Conservation (phyloP, 441 rosid species). For the Biscutella auriculata region DNA sequence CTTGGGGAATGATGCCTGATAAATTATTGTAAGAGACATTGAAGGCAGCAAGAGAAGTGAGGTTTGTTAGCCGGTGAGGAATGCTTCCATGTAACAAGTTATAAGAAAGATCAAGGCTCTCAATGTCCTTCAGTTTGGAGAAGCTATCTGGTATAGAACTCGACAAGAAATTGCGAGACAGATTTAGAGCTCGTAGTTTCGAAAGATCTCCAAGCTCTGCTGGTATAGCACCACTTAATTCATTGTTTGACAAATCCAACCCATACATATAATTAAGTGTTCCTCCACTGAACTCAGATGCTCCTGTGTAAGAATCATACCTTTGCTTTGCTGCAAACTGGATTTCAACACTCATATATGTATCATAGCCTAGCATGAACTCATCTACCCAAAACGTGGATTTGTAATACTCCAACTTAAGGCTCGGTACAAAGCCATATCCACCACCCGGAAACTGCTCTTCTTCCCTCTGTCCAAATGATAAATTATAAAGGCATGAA, state of each 20-base stretch:
- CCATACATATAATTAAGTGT: background rate
- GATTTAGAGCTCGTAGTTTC: background rate
- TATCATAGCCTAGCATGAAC: background rate
- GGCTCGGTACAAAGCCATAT: too few relatives aligned
- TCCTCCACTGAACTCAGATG: background rate
- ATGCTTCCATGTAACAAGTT: constrained; percentile 3
- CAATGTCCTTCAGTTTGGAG: background rate
- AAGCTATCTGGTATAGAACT: too few relatives aligned
- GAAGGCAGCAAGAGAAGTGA: background rate
- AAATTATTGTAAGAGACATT: constrained; percentile 8
- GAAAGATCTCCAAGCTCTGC: background rate
- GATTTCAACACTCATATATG: background rate
- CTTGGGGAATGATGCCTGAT: background rate
- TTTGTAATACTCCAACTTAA: background rate
- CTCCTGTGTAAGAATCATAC: background rate
- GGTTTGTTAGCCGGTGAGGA: background rate
- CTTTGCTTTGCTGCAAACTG: background rate
- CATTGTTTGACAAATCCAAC: constrained; percentile 2
- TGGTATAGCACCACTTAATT: constrained; percentile 1
- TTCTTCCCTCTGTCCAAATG: background rate
- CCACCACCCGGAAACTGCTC: too few relatives aligned
- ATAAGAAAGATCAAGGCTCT: constrained; percentile 9
- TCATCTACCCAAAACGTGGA: background rate
- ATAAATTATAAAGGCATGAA: background rate
- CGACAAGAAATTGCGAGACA: background rate